phyloP scores from a whole-genome alignment of 352 stramenopile genomes.

The Phytophthora palmivora region DNA sequence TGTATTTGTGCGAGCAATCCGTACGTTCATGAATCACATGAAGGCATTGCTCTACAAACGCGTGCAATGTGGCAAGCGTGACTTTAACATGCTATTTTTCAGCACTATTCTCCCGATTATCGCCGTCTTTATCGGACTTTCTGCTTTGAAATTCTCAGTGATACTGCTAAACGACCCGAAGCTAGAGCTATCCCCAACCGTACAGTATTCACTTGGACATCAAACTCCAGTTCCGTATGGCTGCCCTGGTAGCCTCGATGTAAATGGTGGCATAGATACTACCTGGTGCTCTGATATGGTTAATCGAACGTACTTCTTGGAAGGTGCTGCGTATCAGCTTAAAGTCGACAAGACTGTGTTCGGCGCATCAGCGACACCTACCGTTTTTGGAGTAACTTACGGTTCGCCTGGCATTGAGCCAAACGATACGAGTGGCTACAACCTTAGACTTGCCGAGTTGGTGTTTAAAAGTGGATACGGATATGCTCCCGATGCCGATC shows the following conservation, averaged over 20 bases:
- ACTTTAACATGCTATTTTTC: slow-evolving; percentile 78
- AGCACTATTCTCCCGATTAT: slow-evolving; percentile 73
- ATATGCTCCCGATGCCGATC: slow-evolving; percentile 12
- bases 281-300: slow-evolving; percentile 30
- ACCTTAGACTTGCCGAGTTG: slow-evolving; percentile 61
- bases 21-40: slow-evolving; percentile 47
- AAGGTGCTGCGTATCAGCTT: slow-evolving; percentile 41
- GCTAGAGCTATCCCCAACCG: slow-evolving; percentile 38
- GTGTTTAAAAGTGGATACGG: slow-evolving; percentile 59
- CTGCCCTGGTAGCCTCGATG: slow-evolving; percentile 41
- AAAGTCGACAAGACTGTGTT: slow-evolving; percentile 47
- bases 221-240: slow-evolving; percentile 56
- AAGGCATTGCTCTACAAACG: slow-evolving; percentile 68
- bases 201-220: slow-evolving; percentile 40
- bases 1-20: background rate
- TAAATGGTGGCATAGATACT: slow-evolving; percentile 20
- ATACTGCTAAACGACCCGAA: slow-evolving; percentile 62
- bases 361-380: slow-evolving; percentile 34
- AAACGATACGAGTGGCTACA: slow-evolving; percentile 66
- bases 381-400: slow-evolving; percentile 66
- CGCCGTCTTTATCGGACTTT: slow-evolving; percentile 72
- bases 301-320: slow-evolving; percentile 19
- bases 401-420: slow-evolving; percentile 39
- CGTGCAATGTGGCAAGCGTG: slow-evolving; percentile 55
- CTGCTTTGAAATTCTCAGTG: slow-evolving; percentile 57